phyloP scores from a whole-genome alignment of 768 basidiomycete species.

The Collybia sordida region DNA sequence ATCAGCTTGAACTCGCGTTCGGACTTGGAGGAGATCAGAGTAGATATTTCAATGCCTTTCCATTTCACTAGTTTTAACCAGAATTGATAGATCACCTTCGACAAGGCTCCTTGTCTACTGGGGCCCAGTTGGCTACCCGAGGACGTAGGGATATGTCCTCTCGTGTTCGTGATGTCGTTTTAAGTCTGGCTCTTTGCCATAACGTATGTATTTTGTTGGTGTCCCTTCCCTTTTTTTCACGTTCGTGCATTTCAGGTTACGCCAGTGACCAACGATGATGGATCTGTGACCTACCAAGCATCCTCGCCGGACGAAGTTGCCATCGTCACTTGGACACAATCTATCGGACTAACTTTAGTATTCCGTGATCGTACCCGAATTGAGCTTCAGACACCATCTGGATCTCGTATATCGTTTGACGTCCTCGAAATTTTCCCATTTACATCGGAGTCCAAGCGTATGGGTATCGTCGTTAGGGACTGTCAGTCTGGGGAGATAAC shows the following conservation, averaged over 20 bases:
- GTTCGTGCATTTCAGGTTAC: conserved; percentile 67
- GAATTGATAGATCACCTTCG: conserved; percentile 34
- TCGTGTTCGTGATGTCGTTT: conserved; percentile 86
- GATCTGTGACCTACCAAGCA: conserved; percentile 94
- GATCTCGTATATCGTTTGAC: conserved; percentile 67
- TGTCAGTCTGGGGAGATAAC: conserved; percentile 70
- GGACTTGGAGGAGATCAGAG: conserved; percentile 62
- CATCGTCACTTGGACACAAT: conserved; percentile 96
- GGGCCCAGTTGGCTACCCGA: conserved; percentile 78
- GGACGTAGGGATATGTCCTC: conserved; percentile 95
- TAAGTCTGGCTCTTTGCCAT: conserved; percentile 93
- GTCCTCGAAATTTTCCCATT: conserved; percentile 97
- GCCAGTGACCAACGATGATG: conserved; percentile 92
- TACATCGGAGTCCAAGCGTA: conserved; percentile 97
- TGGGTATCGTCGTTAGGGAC: conserved; percentile 96
- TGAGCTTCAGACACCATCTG: conserved; percentile 72
- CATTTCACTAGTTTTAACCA: not conserved
- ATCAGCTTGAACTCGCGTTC: conserved; percentile 87
- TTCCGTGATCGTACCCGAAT: conserved; percentile 92
- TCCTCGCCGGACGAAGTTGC: conserved; percentile 99
- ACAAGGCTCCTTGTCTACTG: conserved; percentile 66
- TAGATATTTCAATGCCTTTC: conserved; percentile 20
- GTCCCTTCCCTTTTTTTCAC: not conserved
- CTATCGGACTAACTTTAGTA: conserved; percentile 86
- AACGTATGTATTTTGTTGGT: conserved; percentile 57